phyloP scores from a whole-genome alignment of 257 asterid species.

The Salvia splendens region DNA sequence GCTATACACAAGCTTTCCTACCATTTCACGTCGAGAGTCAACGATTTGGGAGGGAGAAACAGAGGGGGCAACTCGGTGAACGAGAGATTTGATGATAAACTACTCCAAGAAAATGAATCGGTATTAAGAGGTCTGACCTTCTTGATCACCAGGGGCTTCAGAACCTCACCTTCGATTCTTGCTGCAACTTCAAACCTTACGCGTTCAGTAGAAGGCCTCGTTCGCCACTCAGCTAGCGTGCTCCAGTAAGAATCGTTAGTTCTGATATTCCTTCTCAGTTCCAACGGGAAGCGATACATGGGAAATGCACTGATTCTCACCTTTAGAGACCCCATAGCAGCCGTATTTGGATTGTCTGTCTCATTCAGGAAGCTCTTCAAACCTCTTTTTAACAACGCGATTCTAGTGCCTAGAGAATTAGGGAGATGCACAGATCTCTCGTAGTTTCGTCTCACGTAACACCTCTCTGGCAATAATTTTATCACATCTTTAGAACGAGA shows the following conservation, averaged over 20 bases:
- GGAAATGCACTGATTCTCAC: conserved; percentile 49
- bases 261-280: conserved; percentile 55
- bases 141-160: conserved; percentile 60
- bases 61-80: conserved; percentile 71
- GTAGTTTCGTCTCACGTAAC: conserved; percentile 43
- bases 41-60: conserved; percentile 70
- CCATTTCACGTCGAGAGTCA: conserved; percentile 85
- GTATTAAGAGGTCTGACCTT: conserved; percentile 55
- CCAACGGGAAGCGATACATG: conserved; percentile 69
- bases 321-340: conserved; percentile 44
- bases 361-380: conserved; percentile 41
- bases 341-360: conserved; percentile 19
- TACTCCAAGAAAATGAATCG: conserved; percentile 68
- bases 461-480: conserved; percentile 62
- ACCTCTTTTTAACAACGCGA: conserved; percentile 47
- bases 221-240: conserved; percentile 79
- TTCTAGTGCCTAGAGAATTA: conserved; percentile 41
- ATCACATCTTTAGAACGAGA: conserved; percentile 43
- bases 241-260: conserved; percentile 67
- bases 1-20: conserved; percentile 28
- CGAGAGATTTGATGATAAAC: conserved; percentile 71
- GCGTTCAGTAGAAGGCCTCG: conserved; percentile 67
- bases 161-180: conserved; percentile 50
- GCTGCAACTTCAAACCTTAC: conserved; percentile 63
- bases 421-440: conserved; percentile 37